These are phyloP conservation scores for Raffaelea deltoideospora DNA, from an alignment of 2,329 filamentous ascomycete genomes.

Conservation along the genomic window DNA sequence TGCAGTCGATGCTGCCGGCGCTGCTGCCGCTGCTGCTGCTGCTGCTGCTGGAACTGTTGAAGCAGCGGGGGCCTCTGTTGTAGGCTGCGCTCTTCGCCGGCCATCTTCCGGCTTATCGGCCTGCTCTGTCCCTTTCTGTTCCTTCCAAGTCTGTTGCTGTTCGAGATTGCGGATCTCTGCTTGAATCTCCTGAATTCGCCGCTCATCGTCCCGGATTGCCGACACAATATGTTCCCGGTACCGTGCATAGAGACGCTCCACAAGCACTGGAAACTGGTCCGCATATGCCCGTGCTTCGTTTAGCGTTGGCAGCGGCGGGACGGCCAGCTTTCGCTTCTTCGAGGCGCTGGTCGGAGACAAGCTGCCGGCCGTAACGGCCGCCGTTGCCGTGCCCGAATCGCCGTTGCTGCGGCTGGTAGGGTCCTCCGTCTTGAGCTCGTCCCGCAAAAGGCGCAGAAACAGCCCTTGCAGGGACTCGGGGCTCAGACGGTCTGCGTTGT, in stretches of 20 bases:
- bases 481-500: slow-evolving; percentile 58
- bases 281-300: slow-evolving; percentile 51
- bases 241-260: slow-evolving; percentile 58
- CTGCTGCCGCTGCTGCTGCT: neutral
- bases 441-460: slow-evolving; percentile 60
- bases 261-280: slow-evolving; percentile 53
- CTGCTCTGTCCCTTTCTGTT: neutral
- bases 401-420: slow-evolving; percentile 18
- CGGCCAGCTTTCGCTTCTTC: slow-evolving; percentile 61
- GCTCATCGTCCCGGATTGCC: slow-evolving; percentile 62
- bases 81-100: too few relatives aligned
- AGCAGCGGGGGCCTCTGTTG: too few relatives aligned
- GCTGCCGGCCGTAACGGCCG: slow-evolving; percentile 26
- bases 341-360: slow-evolving; percentile 32
- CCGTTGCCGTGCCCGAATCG: neutral
- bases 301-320: slow-evolving; percentile 46
- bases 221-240: slow-evolving; percentile 58
- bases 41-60: too few relatives aligned
- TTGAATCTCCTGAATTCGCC: slow-evolving; percentile 44
- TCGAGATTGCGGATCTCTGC: slow-evolving; percentile 56
- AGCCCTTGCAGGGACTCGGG: slow-evolving; percentile 66
- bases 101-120: too few relatives aligned
- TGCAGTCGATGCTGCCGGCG: too few relatives aligned
- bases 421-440: slow-evolving; percentile 47
- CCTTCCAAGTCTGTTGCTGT: slow-evolving; percentile 14